Base-by-base conservation (phyloP, 495 filamentous ascomycete genomes). In the Articulospora tetracladia region DNA sequence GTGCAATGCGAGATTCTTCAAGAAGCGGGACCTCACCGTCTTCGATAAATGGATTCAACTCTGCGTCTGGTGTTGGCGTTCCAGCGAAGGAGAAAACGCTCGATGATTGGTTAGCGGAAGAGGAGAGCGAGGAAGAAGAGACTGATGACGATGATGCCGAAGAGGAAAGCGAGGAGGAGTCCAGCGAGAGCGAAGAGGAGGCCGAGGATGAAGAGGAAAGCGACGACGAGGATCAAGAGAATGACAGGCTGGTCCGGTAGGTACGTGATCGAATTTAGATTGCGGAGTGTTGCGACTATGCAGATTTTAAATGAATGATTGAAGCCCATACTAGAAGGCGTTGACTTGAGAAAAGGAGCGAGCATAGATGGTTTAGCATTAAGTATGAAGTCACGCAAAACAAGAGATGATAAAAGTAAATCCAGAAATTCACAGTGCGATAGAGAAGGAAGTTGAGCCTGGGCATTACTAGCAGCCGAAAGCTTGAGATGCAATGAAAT, bases 41-140 rank as follows among this genome's bases (percentile, higher is more conserved):
- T 10, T 62, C 51, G n/a, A 63, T 53, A 26, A 66, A 65, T 62
- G 65, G 62, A 8, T 61, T 61, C 52, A 59, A 57, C 25, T 44
- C 39, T 19, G 39, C 8, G 8, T 15, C 39, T 44, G n/a, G 7
- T 44, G 3, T 19, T 44, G 39, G 39, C 10, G 39, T n/a, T 41
- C 49, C 32, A 17, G 59, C 25, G n/a, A 70, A 66, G 11, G 77
- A 73, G 6, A 96, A 93, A 82, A 87, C 83, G 20, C 75, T 97
- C 64, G 89, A 97, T 76, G 89, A 96, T 70, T 98, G 94, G 91
- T 76, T 97, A 57, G 87, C 80, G 23, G 90, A 91, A 56, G 84
- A 79, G 0, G 72, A 72, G 3, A 70, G 70, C 25, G 72, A 71
- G 49, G 76, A 78, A 27, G 73, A 73, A 23, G 83, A 85, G 11